A percentile compares a stretch with the other conserved stretches of the same genome.
Conservation (phyloP, 345 rosid species). For the Streptanthus diversifolius region DNA sequence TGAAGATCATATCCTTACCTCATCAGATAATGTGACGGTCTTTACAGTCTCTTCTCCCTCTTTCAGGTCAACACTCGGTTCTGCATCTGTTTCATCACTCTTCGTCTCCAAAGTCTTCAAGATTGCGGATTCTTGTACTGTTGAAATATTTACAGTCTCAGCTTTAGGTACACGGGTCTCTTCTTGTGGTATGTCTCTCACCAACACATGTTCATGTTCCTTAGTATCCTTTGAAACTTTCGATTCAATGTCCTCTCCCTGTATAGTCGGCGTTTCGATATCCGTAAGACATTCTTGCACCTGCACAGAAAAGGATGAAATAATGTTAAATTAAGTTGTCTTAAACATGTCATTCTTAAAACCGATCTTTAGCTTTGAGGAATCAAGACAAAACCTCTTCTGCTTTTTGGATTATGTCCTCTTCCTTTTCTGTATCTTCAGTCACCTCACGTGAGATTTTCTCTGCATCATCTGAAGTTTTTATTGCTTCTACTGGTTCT, state of each 20-base stretch:
- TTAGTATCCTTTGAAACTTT: background rate
- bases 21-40: conserved; percentile 32
- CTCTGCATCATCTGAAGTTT: background rate
- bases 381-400: conserved; percentile 21
- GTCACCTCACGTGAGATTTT: background rate
- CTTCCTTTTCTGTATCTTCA: background rate
- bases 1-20: conserved; percentile 38
- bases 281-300: background rate
- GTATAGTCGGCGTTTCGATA: background rate
- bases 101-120: background rate
- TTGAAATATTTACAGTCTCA: conserved; percentile 10
- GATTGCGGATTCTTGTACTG: conserved; percentile 3
- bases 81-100: background rate
- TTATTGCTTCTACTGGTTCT: background rate
- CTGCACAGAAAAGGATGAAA: conserved; percentile 1
- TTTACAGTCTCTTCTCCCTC: conserved; percentile 22
- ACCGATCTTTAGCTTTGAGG: background rate
- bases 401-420: background rate
- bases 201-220: conserved; percentile 13
- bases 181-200: conserved; percentile 13
- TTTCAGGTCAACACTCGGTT: conserved; percentile 5
- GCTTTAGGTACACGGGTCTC: background rate
- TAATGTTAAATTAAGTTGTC: background rate
- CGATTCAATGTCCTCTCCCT: background rate
- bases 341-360: background rate